Evolutionary conservation across 2,329 filamentous ascomycete genomes (phyloP), one percentile per base, ranked within the genome.

Genomic region (Gyromitra esculenta): DNA sequence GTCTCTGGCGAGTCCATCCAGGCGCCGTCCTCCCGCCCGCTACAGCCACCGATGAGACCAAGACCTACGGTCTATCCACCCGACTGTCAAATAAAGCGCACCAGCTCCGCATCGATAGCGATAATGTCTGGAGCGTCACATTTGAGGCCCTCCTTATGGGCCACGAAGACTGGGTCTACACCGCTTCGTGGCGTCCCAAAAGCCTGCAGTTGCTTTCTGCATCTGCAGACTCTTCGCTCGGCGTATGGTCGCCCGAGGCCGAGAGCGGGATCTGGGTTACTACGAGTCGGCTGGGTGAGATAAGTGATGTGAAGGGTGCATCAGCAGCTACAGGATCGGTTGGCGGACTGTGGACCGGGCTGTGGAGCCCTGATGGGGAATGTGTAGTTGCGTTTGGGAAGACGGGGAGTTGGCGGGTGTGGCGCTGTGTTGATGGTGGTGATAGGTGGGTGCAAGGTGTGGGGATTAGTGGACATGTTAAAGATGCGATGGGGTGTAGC

Each of bases 91-190:
- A 97, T 83, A 98, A 97, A 84, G 91, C 92, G 0, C 92, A 98
- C 82, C 88, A 89, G 70, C 89, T 99, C 75, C 87, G 88, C 54
- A 87, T 88, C 1, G 85, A 84, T 0, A 86, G 84, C 0, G 86
- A 85, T 2, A 70, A 81, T 18, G 90, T 91, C 79, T 95, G 92
- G 83, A 92, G 91, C 5, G 87, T 97, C 72, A 97, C 94, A 0
- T 98, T 99, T 80, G 96, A 99, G 83, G 96, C 96, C 0, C 86
- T 99, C 1, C 87, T 99, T 5, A 88, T 99, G 1, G 96, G 96
- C 7, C 96, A 99, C 82, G 96, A 99, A 82, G 96, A 99, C 82
- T 99, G 96, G 96, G 95, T 99, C 73, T 98, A 97, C 84, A 96
- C 92, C 72, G 91, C 92, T 1, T 86, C 87, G 70, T 97, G 94